A percentile compares a stretch with the other conserved stretches of the same genome.
phyloP scores from a whole-genome alignment of 2,329 filamentous ascomycete species.

The Venturia pyrina region DNA sequence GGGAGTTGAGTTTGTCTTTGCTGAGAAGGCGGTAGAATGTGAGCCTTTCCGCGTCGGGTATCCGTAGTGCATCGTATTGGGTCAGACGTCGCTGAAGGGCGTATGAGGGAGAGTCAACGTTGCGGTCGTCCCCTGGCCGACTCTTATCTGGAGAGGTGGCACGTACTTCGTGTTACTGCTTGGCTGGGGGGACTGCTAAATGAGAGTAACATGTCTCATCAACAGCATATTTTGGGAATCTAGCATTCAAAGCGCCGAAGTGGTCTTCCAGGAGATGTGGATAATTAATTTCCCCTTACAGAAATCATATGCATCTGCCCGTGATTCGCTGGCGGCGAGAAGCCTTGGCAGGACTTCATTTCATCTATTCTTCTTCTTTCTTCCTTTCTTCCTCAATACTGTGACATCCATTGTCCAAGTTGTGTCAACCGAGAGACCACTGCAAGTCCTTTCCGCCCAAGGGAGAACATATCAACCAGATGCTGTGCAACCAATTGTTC shows the following conservation, averaged over 20 bases:
- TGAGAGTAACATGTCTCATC: constrained; percentile 10
- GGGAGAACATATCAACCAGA: neutral
- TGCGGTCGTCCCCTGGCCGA: neutral
- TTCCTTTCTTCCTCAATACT: too few relatives aligned
- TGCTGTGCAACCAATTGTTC: neutral
- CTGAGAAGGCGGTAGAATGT: constrained; percentile 60
- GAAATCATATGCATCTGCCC: neutral
- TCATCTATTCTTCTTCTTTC: neutral
- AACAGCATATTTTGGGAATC: neutral
- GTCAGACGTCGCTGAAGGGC: neutral
- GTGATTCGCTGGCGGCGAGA: neutral
- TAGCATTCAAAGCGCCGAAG: neutral
- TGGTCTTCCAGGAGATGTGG: neutral
- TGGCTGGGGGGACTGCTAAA: neutral
- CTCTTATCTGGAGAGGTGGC: neutral
- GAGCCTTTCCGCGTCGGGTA: constrained; percentile 79
- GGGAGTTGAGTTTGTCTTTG: constrained; percentile 47
- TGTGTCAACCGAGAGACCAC: too few relatives aligned
- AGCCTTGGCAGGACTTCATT: neutral
- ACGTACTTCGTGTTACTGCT: neutral
- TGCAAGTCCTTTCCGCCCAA: neutral
- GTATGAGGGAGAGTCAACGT: neutral
- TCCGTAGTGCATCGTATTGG: constrained; percentile 68
- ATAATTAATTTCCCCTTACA: neutral
- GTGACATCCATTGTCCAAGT: neutral